Evolutionary conservation across 1,284 basidiomycete genomes (phyloP).

Genomic region (Trichosporon inkin): DNA sequence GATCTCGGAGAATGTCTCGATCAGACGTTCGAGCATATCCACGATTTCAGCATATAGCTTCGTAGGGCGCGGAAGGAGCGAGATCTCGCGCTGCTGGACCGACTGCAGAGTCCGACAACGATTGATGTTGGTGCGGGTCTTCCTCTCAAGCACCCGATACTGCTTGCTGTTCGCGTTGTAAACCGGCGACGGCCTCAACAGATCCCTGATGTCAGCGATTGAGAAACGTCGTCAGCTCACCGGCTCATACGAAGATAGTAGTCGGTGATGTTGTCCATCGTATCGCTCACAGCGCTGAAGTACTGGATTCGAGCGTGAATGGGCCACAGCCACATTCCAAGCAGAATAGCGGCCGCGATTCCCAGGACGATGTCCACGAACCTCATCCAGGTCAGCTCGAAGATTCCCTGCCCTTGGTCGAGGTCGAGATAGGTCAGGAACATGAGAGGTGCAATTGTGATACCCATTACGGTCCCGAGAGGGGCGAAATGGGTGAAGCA

Average conservation of each 20-base stretch:
- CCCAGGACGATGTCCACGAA: slow-evolving; percentile 47
- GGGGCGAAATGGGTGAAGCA: slow-evolving; percentile 40
- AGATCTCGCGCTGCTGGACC: slow-evolving; percentile 50
- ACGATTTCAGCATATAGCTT: slow-evolving; percentile 49
- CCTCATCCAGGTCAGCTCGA: slow-evolving; percentile 41
- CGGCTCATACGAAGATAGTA: slow-evolving; percentile 46
- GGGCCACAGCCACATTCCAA: slow-evolving; percentile 46
- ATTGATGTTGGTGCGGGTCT: slow-evolving; percentile 33
- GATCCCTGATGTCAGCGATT: slow-evolving; percentile 23
- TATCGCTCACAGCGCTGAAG: slow-evolving; percentile 42
- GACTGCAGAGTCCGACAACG: slow-evolving; percentile 37
- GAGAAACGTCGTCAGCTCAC: slow-evolving; percentile 9
- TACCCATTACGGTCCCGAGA: slow-evolving; percentile 50
- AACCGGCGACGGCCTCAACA: slow-evolving; percentile 42
- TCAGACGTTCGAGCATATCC: slow-evolving; percentile 45
- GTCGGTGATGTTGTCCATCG: slow-evolving; percentile 43
- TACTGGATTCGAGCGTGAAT: slow-evolving; percentile 49
- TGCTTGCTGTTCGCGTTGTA: slow-evolving; percentile 39
- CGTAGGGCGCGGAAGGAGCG: slow-evolving; percentile 52
- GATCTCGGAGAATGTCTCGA: slow-evolving; percentile 49
- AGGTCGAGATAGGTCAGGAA: slow-evolving; percentile 49
- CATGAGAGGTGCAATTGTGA: slow-evolving; percentile 50
- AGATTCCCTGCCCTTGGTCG: slow-evolving; percentile 26
- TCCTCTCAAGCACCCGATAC: slow-evolving; percentile 34
- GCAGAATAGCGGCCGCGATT: slow-evolving; percentile 47